phyloP scores from a whole-genome alignment of 805 yeast genomes.

The Peterozyma xylosa region DNA sequence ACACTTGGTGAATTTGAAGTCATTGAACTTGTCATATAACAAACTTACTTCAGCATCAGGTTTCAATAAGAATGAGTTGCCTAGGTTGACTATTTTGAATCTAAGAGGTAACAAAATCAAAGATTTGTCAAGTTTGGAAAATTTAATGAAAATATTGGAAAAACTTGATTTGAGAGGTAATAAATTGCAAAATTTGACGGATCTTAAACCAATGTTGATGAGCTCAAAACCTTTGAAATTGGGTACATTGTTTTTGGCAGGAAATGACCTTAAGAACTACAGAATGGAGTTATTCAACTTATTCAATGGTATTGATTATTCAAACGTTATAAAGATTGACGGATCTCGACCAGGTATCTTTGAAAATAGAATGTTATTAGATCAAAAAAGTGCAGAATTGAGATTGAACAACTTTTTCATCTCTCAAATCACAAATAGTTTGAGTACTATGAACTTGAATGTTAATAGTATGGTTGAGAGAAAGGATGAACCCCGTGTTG shows the following conservation, averaged over 20 bases:
- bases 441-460: slow-evolving; percentile 24
- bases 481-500: too few species aligned
- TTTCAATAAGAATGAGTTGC: slow-evolving; percentile 29
- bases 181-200: slow-evolving; percentile 25
- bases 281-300: slow-evolving; percentile 49
- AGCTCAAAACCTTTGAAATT: slow-evolving; percentile 9
- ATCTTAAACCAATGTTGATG: slow-evolving; percentile 32
- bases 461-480: slow-evolving; percentile 11
- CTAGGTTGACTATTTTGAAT: slow-evolving; percentile 37
- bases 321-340: slow-evolving; percentile 42
- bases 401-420: slow-evolving; percentile 32
- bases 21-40: slow-evolving; percentile 46
- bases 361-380: slow-evolving; percentile 47
- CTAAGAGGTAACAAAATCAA: slow-evolving; percentile 40
- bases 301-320: slow-evolving; percentile 43
- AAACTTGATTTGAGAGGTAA: slow-evolving; percentile 50
- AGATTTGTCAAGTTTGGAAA: slow-evolving; percentile 37
- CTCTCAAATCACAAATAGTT: slow-evolving; percentile 27
- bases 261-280: slow-evolving; percentile 28
- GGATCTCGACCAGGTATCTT: slow-evolving; percentile 57
- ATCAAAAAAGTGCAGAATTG: slow-evolving; percentile 37
- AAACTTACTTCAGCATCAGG: slow-evolving; percentile 23
- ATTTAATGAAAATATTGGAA: slow-evolving; percentile 28
- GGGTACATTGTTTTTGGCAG: slow-evolving; percentile 22
- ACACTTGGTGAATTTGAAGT: slow-evolving; percentile 38